These are phyloP conservation scores for Geotrichum reessii DNA, from an alignment of 1,139 yeast species.

Conservation along the genomic window DNA sequence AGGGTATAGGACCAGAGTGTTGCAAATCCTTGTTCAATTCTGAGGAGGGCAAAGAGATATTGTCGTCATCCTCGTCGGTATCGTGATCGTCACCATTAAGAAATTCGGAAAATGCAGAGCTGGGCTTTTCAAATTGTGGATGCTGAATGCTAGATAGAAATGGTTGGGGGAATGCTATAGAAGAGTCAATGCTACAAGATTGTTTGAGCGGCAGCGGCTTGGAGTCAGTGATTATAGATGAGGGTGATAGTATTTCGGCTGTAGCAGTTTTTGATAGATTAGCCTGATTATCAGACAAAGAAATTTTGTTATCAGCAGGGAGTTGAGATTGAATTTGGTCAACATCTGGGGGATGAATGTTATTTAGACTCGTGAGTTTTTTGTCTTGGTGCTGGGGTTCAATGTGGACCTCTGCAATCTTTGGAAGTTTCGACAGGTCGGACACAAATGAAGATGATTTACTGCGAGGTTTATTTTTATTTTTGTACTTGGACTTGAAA, in stretches of 20 bases:
- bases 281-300: neutral
- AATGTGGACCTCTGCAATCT: neutral
- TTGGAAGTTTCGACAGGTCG: conserved; percentile 6
- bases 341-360: neutral
- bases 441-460: conserved; percentile 1
- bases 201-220: neutral
- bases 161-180: neutral
- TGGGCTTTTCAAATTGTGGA: neutral
- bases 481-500: neutral
- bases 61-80: conserved; percentile 3
- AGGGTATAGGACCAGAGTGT: conserved; percentile 8
- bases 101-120: neutral
- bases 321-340: neutral
- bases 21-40: neutral
- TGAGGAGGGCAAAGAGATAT: neutral
- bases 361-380: neutral
- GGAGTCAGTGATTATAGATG: neutral
- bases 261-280: neutral
- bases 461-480: neutral
- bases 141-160: conserved; percentile 1
- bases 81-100: neutral
- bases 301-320: neutral
- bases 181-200: neutral
- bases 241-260: neutral
- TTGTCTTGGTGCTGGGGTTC: neutral